Percentiles rank a stretch among this genome's conserved stretches.
phyloP scores from a whole-genome alignment of 1,284 basidiomycete species.

The Pisolithus thermaeus region DNA sequence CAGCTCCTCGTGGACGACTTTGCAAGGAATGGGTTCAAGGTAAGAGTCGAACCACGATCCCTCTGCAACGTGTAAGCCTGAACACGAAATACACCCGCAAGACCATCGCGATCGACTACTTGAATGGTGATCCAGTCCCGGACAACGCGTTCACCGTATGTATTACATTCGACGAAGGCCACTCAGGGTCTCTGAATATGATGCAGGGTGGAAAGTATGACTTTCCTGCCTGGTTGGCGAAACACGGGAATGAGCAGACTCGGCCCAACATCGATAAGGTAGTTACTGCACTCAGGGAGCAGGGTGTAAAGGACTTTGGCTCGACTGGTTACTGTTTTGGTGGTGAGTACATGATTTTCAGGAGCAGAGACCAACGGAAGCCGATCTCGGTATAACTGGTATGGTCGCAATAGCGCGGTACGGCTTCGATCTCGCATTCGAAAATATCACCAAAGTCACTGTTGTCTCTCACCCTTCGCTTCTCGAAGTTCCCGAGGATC shows the following conservation, averaged over 20 bases:
- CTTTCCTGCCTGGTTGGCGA: conserved; percentile 15
- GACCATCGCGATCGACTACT: conserved; percentile 36
- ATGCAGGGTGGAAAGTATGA: conserved; percentile 7
- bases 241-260: conserved; percentile 19
- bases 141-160: conserved; percentile 11
- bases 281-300: conserved; percentile 20
- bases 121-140: conserved; percentile 37
- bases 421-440: conserved; percentile 31
- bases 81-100: background rate
- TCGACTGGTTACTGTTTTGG: conserved; percentile 30
- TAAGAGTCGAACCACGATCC: conserved; percentile 6
- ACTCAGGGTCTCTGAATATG: background rate
- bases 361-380: background rate
- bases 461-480: conserved; percentile 37
- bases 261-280: conserved; percentile 25
- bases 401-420: conserved; percentile 23
- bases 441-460: conserved; percentile 27
- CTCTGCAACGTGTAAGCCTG: background rate
- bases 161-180: background rate
- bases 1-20: conserved; percentile 44
- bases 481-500: conserved; percentile 33
- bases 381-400: background rate
- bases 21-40: conserved; percentile 44
- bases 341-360: conserved; percentile 10
- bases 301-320: conserved; percentile 20